Base-by-base conservation (phyloP, 805 yeast genomes). In the Ogataea nonfermentans region DNA sequence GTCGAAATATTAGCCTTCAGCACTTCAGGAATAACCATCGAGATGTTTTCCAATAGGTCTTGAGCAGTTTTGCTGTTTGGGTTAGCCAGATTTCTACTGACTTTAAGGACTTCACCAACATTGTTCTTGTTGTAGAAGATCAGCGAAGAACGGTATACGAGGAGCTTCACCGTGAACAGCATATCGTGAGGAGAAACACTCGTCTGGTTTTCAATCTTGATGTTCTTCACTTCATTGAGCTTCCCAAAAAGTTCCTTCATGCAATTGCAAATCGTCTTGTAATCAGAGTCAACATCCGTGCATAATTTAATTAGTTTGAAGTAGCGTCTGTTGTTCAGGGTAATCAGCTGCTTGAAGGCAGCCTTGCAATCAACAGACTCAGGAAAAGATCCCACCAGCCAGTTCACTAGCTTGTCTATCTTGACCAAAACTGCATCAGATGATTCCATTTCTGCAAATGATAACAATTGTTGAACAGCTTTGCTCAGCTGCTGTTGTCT, bases 61-160 rank as follows among this genome's bases (percentile, higher is more conserved):
- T 78, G 74, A 0, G 89, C 71, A 19, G 61, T 47, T 6, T 58
- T 35, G 28, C 54, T 48, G 48, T 65, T 53, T 9, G 59, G 49
- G 32, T 59, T 54, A 5, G 49, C 37, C 3, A 24, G 34, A 35
- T 73, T 67, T 39, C 67, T 70, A 5, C 76, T 63, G 24, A 68
- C 52, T 13, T 62, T 68, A n/a, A 84, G 59, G 4, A 85, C 61
- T 12, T 75, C 67, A 0, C 73, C 60, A 13, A 87, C 67, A 51
- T 78, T 84, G 14, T 86, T 74, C 50, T 74, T 73, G 63, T 87
- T 89, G 60, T 73, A 83, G 15, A 81, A 55, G 3, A 83, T 59
- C 23, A 74, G 68, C 0, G 90, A 72, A 0, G 82, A 59, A 47
- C 95, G 69, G 49, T 77, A 80, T 24, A 84, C 51, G 17, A 88